Evolutionary conservation across 1,284 basidiomycete species (phyloP).

Genomic region (Cryptococcus wingfieldii): DNA sequence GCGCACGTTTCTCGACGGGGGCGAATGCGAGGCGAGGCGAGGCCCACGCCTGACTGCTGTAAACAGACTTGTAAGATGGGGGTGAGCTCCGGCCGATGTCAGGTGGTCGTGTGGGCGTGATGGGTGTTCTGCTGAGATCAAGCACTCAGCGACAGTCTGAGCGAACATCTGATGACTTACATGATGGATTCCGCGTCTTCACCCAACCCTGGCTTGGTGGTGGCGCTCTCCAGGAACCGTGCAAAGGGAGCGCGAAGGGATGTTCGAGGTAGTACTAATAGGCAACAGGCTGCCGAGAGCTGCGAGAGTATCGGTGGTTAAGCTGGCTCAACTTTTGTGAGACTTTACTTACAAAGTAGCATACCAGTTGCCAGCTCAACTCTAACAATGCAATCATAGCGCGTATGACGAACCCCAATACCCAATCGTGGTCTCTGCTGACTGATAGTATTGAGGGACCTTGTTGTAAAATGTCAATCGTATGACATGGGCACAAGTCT

Average conservation of each 20-base stretch:
- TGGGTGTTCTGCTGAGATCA: too few species aligned
- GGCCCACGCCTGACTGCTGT: too few species aligned
- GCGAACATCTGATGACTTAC: not conserved
- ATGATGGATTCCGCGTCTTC: not conserved
- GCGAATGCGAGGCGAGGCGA: too few species aligned
- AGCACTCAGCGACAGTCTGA: too few species aligned
- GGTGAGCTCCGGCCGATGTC: too few species aligned
- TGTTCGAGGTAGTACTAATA: slow-evolving; percentile 2
- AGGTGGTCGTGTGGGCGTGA: too few species aligned
- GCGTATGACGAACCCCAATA: not conserved
- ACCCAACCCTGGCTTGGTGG: not conserved
- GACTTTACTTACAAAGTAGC: slow-evolving; percentile 1
- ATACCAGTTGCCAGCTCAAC: slow-evolving; percentile 2
- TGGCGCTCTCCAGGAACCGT: not conserved
- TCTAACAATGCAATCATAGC: not conserved
- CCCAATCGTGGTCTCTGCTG: not conserved
- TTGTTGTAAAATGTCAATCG: not conserved
- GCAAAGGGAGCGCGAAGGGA: not conserved
- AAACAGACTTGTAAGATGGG: too few species aligned
- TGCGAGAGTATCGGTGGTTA: not conserved
- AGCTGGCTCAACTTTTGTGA: too few species aligned
- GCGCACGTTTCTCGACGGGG: too few species aligned
- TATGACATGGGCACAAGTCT: not conserved
- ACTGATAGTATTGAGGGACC: not conserved
- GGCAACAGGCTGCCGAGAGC: not conserved